Base-by-base conservation (phyloP, 306 rosid genomes). In the Vigna mungo region DNA sequence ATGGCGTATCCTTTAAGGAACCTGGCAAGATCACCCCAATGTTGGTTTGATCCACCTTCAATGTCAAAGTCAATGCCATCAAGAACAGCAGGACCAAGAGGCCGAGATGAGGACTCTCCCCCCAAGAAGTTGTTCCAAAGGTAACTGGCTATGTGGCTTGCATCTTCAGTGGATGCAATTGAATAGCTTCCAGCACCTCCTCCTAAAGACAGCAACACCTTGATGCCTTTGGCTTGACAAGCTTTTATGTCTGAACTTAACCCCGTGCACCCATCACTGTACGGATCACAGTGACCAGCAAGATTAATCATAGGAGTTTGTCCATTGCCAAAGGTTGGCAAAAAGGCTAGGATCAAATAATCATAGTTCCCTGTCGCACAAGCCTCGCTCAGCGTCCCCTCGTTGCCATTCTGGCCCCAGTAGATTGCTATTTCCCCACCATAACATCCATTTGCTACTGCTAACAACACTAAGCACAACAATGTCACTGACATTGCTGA, bases 121-220 rank as follows among this genome's bases (percentile, higher is more conserved):
- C 89, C 88, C 17, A 85, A 62, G 78, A 84, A 84, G 84, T 84
- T 87, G 32, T 87, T 77, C 87, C 85, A 84, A 21, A 81, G 82
- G 53, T 81, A 81, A 21, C 71, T 72, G 16, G 87, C 87, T 21
- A 77, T 80, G 2, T 41, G 4, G 1, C 17, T 64, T 5, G 86
- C 88, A 58, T 88, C 87, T 13, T 81, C 78, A 3, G 65, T 37
- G 2, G 86, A 84, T 12, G 68, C 68, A 61, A 61, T 61, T 61
- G 68, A 61, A 21, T 61, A 61, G 46, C 68, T 61, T 32, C 68
- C 68, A 32, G 46, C 68, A 61, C 68, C 68, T 32, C 68, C 68
- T 61, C 68, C 68, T 8, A 61, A 61, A 7, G 68, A 61, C 3
- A 61, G 68, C 46, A 61, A 61, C 18, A 61, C 68, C 23, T 61